Evolutionary conservation across 1,139 yeast genomes (phyloP).

Genomic region (Sugiyamaella xylanicola): DNA sequence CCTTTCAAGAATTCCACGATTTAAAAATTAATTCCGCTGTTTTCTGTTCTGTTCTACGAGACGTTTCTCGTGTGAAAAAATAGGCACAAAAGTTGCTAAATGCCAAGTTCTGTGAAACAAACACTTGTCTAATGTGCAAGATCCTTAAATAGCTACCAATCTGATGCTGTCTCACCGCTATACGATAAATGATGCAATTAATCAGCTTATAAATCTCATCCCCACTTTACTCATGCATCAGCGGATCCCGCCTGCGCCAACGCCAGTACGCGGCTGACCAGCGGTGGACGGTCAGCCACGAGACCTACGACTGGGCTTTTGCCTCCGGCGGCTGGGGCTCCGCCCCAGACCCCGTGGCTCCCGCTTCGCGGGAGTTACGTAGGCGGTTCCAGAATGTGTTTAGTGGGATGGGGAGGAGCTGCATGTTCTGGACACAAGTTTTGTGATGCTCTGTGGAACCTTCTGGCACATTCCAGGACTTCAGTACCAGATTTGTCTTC

Average conservation of each 20-base stretch:
- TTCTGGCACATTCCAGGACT: too few species aligned
- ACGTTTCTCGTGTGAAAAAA: too few species aligned
- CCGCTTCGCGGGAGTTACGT: not conserved
- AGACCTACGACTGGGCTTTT: not conserved
- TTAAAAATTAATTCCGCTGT: too few species aligned
- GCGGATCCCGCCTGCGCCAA: not conserved
- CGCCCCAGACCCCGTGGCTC: not conserved
- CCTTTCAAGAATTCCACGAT: too few species aligned
- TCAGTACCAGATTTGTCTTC: too few species aligned
- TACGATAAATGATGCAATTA: slow-evolving; percentile 1
- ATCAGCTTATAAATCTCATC: slow-evolving; percentile 1
- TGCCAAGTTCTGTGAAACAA: not conserved
- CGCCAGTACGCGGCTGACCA: not conserved
- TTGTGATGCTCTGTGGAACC: too few species aligned
- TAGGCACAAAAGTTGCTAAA: not conserved
- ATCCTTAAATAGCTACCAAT: not conserved
- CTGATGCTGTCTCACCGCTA: not conserved
- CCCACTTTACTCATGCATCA: not conserved
- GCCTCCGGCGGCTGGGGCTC: not conserved
- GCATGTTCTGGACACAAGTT: not conserved
- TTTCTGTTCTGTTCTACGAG: not conserved
- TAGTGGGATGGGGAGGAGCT: not conserved
- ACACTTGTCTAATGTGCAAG: not conserved
- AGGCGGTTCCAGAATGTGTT: not conserved
- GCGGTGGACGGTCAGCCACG: not conserved